phyloP scores from a whole-genome alignment of 352 stramenopile genomes.

The Phytophthora constricta region DNA sequence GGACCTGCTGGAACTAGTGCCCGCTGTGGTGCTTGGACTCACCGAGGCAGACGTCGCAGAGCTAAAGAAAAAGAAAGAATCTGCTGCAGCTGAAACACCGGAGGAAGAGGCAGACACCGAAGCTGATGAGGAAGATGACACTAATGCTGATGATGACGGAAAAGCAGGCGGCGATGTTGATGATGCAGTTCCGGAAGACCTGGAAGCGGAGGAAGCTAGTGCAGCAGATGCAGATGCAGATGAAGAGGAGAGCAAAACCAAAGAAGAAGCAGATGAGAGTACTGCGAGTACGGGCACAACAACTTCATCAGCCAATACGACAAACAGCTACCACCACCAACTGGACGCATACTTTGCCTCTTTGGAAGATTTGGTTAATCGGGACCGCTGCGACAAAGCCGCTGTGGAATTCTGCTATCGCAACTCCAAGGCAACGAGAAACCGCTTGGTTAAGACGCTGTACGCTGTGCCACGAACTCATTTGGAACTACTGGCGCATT shows the following conservation, averaged over 20 bases:
- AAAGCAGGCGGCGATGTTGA: constrained; percentile 35
- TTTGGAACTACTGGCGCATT: constrained; percentile 96
- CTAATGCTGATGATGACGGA: constrained; percentile 45
- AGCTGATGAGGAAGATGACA: constrained; percentile 44
- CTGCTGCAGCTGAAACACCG: constrained; percentile 28
- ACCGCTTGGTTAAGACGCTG: constrained; percentile 92
- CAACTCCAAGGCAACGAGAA: constrained; percentile 94
- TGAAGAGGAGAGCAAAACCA: constrained; percentile 34
- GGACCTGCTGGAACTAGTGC: constrained; percentile 95
- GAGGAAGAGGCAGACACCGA: constrained; percentile 55
- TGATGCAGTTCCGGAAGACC: constrained; percentile 19
- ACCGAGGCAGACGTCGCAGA: constrained; percentile 88
- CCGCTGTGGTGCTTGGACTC: constrained; percentile 92
- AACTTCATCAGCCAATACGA: constrained; percentile 10
- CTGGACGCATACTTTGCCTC: constrained; percentile 92
- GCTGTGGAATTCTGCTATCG: constrained; percentile 97
- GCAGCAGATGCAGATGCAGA: constrained; percentile 12
- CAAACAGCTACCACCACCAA: constrained; percentile 91
- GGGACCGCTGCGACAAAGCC: constrained; percentile 96
- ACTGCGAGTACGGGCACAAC: constrained; percentile 6
- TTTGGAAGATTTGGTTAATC: constrained; percentile 94
- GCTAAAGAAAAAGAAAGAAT: constrained; percentile 88
- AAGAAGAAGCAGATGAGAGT: constrained; percentile 12
- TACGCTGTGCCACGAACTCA: constrained; percentile 93
- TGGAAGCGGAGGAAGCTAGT: constrained; percentile 26